Evolutionary conservation across 2,329 filamentous ascomycete genomes (phyloP).

Genomic region (Sporothrix globosa): DNA sequence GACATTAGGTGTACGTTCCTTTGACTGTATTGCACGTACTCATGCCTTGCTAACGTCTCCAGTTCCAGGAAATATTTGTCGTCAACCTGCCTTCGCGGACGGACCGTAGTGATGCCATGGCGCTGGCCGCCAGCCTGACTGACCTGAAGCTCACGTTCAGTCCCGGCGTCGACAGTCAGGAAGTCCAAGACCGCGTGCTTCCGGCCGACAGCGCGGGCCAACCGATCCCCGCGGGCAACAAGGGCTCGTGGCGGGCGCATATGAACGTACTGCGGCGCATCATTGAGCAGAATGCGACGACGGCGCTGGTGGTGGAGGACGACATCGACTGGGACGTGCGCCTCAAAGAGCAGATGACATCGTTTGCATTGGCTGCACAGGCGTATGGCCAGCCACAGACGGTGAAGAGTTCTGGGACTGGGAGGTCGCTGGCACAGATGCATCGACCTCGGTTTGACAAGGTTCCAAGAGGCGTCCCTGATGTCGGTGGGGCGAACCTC

Average conservation of each 20-base stretch:
- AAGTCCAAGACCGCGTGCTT: constrained; percentile 46
- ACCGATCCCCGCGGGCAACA: constrained; percentile 41
- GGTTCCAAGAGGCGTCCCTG: neutral
- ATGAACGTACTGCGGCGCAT: constrained; percentile 48
- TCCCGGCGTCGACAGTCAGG: constrained; percentile 49
- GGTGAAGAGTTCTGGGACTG: neutral
- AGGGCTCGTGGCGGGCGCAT: constrained; percentile 49
- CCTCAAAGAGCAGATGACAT: constrained; percentile 52
- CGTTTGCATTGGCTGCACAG: constrained; percentile 46
- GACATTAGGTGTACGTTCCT: neutral
- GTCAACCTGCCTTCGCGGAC: constrained; percentile 55
- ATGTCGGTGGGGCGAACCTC: neutral
- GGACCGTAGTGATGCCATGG: constrained; percentile 56
- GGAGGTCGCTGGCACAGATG: constrained; percentile 15
- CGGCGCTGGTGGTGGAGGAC: constrained; percentile 59
- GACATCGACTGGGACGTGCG: constrained; percentile 62
- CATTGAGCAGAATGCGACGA: constrained; percentile 50
- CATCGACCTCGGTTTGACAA: constrained; percentile 24
- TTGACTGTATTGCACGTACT: neutral
- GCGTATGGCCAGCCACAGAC: constrained; percentile 44
- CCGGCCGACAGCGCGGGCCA: constrained; percentile 43
- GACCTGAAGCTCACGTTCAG: constrained; percentile 52
- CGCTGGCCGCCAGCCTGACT: constrained; percentile 52
- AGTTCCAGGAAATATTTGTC: constrained; percentile 59
- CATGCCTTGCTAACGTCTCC: neutral